Evolutionary conservation across 768 basidiomycete genomes (phyloP).

Genomic region (Macrolepiota dolichaula): DNA sequence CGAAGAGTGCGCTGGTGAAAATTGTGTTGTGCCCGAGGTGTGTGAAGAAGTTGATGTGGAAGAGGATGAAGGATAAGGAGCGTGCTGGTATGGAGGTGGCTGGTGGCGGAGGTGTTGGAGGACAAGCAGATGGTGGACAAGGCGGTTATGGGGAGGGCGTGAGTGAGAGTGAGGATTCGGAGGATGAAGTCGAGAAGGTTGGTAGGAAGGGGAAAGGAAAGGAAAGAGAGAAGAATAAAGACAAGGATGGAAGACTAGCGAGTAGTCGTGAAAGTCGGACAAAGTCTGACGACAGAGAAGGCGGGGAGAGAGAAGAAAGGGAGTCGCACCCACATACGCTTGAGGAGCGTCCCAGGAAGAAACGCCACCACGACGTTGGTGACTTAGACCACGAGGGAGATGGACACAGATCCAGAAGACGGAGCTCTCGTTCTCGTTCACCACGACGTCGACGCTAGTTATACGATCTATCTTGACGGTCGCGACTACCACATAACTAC

Average conservation of each 20-base stretch:
- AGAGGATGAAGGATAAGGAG: slow-evolving; percentile 22
- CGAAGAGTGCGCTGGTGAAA: slow-evolving; percentile 85
- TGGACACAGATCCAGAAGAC: slow-evolving; percentile 14
- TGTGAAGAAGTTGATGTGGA: slow-evolving; percentile 84
- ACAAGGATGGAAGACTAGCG: not conserved
- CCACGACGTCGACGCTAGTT: slow-evolving; percentile 19
- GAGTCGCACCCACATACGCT: not conserved
- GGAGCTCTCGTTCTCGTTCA: slow-evolving; percentile 35
- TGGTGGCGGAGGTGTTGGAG: not conserved
- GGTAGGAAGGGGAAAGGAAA: slow-evolving; percentile 27
- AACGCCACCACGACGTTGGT: not conserved
- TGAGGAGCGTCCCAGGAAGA: slow-evolving; percentile 2
- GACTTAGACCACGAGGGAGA: not conserved
- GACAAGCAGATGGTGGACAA: not conserved
- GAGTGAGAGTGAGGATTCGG: slow-evolving; percentile 13
- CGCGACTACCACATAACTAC: not conserved
- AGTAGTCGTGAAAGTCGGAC: not conserved
- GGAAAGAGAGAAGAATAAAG: not conserved
- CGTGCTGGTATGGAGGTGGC: slow-evolving; percentile 19
- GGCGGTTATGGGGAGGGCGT: not conserved
- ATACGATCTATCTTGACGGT: not conserved
- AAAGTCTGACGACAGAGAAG: not conserved
- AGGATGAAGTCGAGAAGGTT: slow-evolving; percentile 24
- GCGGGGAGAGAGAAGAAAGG: not conserved
- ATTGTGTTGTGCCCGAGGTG: slow-evolving; percentile 82